Base-by-base conservation (phyloP, 352 stramenopile species). In the Pythium volutum region DNA sequence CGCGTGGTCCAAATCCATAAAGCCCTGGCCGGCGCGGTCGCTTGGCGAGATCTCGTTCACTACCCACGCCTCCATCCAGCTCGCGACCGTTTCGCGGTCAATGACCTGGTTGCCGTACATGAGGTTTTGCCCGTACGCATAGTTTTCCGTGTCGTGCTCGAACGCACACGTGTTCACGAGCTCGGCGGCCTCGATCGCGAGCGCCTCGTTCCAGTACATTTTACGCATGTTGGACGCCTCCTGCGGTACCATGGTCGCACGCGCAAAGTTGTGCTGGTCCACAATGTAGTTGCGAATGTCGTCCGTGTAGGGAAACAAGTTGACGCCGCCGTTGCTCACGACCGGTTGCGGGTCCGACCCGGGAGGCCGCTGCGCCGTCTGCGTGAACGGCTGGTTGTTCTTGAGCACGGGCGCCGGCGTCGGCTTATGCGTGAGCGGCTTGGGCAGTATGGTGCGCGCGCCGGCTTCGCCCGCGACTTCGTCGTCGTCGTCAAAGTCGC, bases 101-200 rank as follows among this genome's bases (percentile, higher is more conserved):
- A 73, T 55, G 18, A 43, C 20, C 11, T 36, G 29, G 43, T 60
- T 56, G 45, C 71, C 71, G 57, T 71, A 72, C 67, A 77, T 73
- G 41, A 77, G 67, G 46, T 77, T 77, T 50, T 77, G 71, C 2
- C 71, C 64, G 54, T 77, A 77, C 27, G 66, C 57, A 48, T 74
- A 74, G 54, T 65, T 66, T 43, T 77, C 71, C 20, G 71, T 77
- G 56, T 69, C 61, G 61, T 77, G 71, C 18, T 63, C 64, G 54
- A 77, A 77, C 20, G 73, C 60, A 31, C 71, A 77, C 33, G 64
- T 75, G 48, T 77, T 55, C 23, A 75, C 71, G 14, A 75, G 67
- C 52, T 77, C 71, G 14, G 55, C 59, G 4, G 71, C 71, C 50
- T 77, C 71, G 50, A 77, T 73, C 41, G 71, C 71, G 23, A 77